A percentile compares a stretch with the other conserved stretches of the same genome.
phyloP scores from a whole-genome alignment of 768 basidiomycete species.

The Galerina marginata region DNA sequence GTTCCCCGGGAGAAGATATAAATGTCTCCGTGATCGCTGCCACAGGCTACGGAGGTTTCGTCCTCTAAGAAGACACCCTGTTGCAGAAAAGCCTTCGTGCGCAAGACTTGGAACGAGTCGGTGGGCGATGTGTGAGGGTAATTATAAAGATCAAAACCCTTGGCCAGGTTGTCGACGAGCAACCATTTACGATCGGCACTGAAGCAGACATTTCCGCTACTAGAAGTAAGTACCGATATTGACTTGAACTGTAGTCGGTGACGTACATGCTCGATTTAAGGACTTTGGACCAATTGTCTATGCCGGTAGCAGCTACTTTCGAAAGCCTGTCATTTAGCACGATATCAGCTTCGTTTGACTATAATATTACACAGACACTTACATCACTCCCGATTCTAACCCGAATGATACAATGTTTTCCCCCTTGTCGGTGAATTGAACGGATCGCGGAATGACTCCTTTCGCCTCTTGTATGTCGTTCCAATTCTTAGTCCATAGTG shows the following conservation, averaged over 20 bases:
- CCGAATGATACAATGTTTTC: slow-evolving; percentile 11
- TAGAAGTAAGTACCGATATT: neutral
- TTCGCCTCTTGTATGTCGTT: neutral
- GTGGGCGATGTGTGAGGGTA: neutral
- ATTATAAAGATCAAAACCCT: slow-evolving; percentile 19
- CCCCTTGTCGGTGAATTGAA: slow-evolving; percentile 1
- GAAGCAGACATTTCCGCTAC: slow-evolving; percentile 10
- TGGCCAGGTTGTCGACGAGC: slow-evolving; percentile 17
- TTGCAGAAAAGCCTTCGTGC: slow-evolving; percentile 9
- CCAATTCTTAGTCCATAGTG: slow-evolving; percentile 3
- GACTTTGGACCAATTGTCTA: slow-evolving; percentile 1
- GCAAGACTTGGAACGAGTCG: slow-evolving; percentile 3
- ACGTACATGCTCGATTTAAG: slow-evolving; percentile 15
- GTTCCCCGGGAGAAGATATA: slow-evolving; percentile 9
- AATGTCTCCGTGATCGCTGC: slow-evolving; percentile 18
- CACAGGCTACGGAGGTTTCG: slow-evolving; percentile 5
- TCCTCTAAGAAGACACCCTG: slow-evolving; percentile 9
- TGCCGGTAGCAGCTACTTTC: neutral
- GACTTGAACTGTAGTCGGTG: neutral
- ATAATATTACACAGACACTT: neutral
- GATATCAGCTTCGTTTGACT: neutral
- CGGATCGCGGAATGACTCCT: neutral
- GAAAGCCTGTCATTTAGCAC: neutral
- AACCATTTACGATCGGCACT: slow-evolving; percentile 1
- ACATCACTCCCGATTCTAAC: slow-evolving; percentile 16